Percentiles rank a stretch among this genome's conserved stretches.
Conservation (phyloP, 306 rosid species). For the Corylus heterophylla region DNA sequence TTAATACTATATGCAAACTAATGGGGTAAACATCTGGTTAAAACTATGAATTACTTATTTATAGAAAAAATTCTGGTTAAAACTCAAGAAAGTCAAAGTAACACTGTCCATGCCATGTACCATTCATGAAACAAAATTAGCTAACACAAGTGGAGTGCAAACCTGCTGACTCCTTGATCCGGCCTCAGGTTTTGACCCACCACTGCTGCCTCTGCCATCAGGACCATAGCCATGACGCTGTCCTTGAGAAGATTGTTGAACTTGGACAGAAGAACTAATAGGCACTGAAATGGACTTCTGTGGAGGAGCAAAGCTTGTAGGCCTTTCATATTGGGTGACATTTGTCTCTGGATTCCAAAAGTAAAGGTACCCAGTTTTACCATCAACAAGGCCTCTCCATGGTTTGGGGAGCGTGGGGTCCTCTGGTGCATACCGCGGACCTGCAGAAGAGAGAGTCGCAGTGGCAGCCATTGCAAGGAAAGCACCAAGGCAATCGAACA, state of each 20-base stretch:
- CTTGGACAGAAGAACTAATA: constrained; percentile 75
- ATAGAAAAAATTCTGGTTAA: background rate
- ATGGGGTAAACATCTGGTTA: background rate
- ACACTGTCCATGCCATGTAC: background rate
- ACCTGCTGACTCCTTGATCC: constrained; percentile 64
- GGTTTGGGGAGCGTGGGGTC: constrained; percentile 98
- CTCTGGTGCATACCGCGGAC: constrained; percentile 91
- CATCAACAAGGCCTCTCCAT: constrained; percentile 97
- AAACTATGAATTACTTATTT: background rate
- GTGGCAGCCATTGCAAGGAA: constrained; percentile 76
- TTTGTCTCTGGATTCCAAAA: constrained; percentile 99
- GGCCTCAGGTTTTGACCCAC: constrained; percentile 49
- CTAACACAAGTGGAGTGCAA: constrained; percentile 8
- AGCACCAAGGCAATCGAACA: constrained; percentile 28
- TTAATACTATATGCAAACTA: background rate
- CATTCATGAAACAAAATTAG: constrained; percentile 3
- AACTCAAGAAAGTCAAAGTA: background rate
- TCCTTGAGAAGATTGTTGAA: constrained; percentile 69
- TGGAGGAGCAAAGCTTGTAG: constrained; percentile 45
- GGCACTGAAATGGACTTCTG: constrained; percentile 58
- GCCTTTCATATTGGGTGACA: constrained; percentile 93
- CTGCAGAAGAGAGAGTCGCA: constrained; percentile 69
- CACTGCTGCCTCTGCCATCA: constrained; percentile 58
- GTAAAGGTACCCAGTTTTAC: constrained; percentile 96
- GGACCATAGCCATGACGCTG: constrained; percentile 44